A percentile compares a stretch with the other conserved stretches of the same genome.
These are phyloP conservation scores for Scheffersomyces illinoinensis DNA, from an alignment of 1,139 yeast species.

Conservation along the genomic window DNA sequence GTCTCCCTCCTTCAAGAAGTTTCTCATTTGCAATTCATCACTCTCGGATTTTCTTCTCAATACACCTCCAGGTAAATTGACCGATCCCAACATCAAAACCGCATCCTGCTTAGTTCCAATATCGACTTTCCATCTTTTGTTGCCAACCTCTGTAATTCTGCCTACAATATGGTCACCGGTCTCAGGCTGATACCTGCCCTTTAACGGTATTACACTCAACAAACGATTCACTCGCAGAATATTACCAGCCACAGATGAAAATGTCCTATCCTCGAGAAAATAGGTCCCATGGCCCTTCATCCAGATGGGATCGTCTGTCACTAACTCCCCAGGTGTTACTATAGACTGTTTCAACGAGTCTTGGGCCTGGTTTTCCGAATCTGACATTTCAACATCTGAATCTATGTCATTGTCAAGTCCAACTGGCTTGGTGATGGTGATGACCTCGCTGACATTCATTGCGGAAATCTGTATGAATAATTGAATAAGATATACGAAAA, in stretches of 20 bases:
- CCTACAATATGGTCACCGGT: constrained; percentile 97
- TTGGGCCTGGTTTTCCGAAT: constrained; percentile 19
- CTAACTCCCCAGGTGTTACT: constrained; percentile 96
- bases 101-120: constrained; percentile 95
- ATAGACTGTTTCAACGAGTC: constrained; percentile 22
- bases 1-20: constrained; percentile 95
- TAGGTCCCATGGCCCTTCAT: constrained; percentile 99
- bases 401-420: constrained; percentile 15
- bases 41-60: constrained; percentile 89
- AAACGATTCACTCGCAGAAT: constrained; percentile 84
- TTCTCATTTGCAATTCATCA: constrained; percentile 96
- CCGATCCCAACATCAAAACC: constrained; percentile 88
- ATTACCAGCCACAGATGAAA: constrained; percentile 90
- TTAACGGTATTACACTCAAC: constrained; percentile 79
- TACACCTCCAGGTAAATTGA: constrained; percentile 96
- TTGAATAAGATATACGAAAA: neutral
- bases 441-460: constrained; percentile 33
- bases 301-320: constrained; percentile 95
- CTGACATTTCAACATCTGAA: constrained; percentile 28
- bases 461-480: neutral
- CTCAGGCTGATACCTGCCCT: constrained; percentile 88
- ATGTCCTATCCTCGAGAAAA: constrained; percentile 68
- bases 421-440: constrained; percentile 38
- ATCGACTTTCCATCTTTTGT: constrained; percentile 94
- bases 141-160: constrained; percentile 90